Percentiles rank a stretch among this genome's conserved stretches.
Evolutionary conservation across 2,329 filamentous ascomycete species (phyloP).

Genomic region (Aspergillus sp.): DNA sequence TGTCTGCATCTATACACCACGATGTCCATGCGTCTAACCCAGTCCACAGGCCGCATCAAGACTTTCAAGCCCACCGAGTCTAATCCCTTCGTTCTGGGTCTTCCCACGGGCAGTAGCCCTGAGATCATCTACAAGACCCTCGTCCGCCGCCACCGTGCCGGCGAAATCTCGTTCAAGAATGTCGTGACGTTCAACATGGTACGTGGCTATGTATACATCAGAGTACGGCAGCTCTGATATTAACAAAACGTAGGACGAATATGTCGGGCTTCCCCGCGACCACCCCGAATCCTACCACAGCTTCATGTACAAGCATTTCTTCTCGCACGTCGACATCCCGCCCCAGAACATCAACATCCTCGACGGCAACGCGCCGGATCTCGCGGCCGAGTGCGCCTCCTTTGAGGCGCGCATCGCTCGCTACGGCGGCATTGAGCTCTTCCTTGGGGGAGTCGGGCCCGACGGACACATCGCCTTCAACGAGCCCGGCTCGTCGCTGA

Average conservation of each 20-base stretch:
- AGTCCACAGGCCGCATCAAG: constrained; percentile 68
- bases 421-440: constrained; percentile 77
- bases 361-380: constrained; percentile 73
- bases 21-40: background rate
- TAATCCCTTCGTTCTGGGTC: constrained; percentile 75
- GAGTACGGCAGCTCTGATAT: too few relatives aligned
- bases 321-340: constrained; percentile 77
- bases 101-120: constrained; percentile 80
- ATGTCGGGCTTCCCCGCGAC: constrained; percentile 77
- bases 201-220: too few relatives aligned
- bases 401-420: constrained; percentile 76
- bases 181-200: constrained; percentile 92
- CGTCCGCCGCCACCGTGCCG: constrained; percentile 50
- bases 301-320: constrained; percentile 93
- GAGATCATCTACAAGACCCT: constrained; percentile 74
- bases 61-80: constrained; percentile 68
- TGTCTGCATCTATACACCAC: constrained; percentile 16
- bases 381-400: constrained; percentile 71
- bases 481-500: constrained; percentile 76
- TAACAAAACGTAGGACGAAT: constrained; percentile 64
- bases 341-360: constrained; percentile 82
- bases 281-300: constrained; percentile 85
- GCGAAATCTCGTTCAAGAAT: constrained; percentile 76
- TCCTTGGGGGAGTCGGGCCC: constrained; percentile 79
- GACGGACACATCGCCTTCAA: constrained; percentile 92